Conservation (phyloP, 768 basidiomycete genomes). For the Pholiota conissans region DNA sequence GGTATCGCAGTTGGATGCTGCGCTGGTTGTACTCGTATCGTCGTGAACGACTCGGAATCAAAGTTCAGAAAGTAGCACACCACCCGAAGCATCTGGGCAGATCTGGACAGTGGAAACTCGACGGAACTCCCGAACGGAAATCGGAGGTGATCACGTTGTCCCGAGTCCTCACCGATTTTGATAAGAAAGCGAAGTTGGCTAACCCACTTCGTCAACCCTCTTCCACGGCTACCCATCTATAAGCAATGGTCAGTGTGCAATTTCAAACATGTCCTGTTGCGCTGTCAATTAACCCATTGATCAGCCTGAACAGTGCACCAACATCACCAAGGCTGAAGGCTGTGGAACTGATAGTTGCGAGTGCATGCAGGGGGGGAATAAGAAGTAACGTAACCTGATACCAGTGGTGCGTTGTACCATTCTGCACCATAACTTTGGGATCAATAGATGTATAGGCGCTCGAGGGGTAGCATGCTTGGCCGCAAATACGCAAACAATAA, state of each 20-base stretch:
- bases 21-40: no score
- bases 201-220: neutral
- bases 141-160: neutral
- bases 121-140: neutral
- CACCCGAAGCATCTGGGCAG: no score
- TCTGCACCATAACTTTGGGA: no score
- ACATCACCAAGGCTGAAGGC: slow-evolving; percentile 21
- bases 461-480: no score
- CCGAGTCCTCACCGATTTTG: neutral
- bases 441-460: no score
- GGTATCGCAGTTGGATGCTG: no score
- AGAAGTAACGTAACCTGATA: slow-evolving; percentile 24
- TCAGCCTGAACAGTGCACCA: slow-evolving; percentile 14
- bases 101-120: neutral
- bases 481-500: no score
- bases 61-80: no score
- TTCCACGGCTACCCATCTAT: neutral
- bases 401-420: neutral
- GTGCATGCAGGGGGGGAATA: slow-evolving; percentile 34
- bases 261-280: neutral
- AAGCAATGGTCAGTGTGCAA: slow-evolving; percentile 8
- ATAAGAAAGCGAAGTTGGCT: neutral
- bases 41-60: no score
- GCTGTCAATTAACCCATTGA: neutral
- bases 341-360: slow-evolving; percentile 27